Conservation (phyloP, 352 stramenopile genomes). For the Phytophthora europaea region DNA sequence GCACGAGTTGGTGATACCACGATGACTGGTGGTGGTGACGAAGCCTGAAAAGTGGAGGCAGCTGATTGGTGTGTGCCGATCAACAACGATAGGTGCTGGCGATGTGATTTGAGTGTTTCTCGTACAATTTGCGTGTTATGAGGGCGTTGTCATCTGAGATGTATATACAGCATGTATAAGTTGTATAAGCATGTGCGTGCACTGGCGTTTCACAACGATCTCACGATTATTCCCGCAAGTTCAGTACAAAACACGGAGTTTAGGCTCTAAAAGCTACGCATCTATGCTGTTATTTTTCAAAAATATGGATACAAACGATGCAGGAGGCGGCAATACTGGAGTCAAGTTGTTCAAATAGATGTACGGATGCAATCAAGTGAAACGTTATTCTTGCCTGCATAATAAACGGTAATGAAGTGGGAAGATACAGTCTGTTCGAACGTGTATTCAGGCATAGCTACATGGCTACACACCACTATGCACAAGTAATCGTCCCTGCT, state of each 20-base stretch:
- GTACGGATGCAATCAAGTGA: too few species aligned
- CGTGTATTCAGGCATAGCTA: too few species aligned
- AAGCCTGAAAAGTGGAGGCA: background rate
- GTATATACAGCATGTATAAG: background rate
- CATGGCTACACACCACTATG: background rate
- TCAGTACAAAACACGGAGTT: background rate
- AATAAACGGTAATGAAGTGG: too few species aligned
- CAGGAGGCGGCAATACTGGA: too few species aligned
- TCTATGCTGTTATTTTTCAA: too few species aligned
- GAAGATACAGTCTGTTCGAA: too few species aligned
- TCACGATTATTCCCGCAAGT: background rate
- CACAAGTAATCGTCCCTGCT: background rate
- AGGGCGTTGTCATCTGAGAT: too few species aligned
- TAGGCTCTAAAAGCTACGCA: background rate
- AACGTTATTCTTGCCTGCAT: too few species aligned
- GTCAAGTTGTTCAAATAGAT: too few species aligned
- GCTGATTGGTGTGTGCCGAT: background rate
- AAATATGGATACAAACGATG: too few species aligned
- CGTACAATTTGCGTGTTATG: too few species aligned
- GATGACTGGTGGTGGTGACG: conserved; percentile 3
- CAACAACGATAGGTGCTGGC: background rate
- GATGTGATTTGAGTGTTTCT: conserved; percentile 10
- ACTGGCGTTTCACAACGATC: conserved; percentile 1
- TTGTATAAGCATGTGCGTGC: conserved; percentile 1
- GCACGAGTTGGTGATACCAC: background rate